Conservation (phyloP, 208 protist species). For the Trypanosoma scelopori region DNA sequence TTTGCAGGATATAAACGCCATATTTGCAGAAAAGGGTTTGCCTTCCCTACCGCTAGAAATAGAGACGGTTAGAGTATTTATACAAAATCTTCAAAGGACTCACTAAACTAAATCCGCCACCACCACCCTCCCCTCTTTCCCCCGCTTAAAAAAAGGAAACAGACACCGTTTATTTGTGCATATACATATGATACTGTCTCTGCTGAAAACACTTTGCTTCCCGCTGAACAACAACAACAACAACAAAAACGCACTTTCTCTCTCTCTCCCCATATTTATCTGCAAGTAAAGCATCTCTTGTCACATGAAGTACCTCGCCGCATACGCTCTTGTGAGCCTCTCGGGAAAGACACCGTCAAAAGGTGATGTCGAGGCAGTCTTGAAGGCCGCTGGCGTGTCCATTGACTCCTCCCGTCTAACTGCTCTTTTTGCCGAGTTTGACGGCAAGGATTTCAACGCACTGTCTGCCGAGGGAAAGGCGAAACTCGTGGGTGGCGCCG, state of each 20-base stretch:
- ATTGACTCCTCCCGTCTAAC: slow-evolving; percentile 68
- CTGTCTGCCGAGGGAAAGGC: slow-evolving; percentile 80
- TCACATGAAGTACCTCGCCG: slow-evolving; percentile 75
- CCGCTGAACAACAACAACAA: no score
- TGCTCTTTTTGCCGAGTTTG: slow-evolving; percentile 78
- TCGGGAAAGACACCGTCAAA: slow-evolving; percentile 80
- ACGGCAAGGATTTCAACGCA: slow-evolving; percentile 91
- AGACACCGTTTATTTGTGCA: no score
- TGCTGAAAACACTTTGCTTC: no score
- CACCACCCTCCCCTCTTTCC: no score
- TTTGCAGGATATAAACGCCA: slow-evolving; percentile 13
- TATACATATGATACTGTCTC: no score
- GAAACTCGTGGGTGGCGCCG: slow-evolving; percentile 76
- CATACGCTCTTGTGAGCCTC: slow-evolving; percentile 90
- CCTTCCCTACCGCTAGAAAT: slow-evolving; percentile 38
- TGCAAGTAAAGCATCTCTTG: slow-evolving; percentile 12
- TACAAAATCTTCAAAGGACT: slow-evolving; percentile 47
- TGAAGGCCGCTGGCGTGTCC: slow-evolving; percentile 84
- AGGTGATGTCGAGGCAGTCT: slow-evolving; percentile 84
- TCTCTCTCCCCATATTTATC: slow-evolving; percentile 5
- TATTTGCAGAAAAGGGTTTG: slow-evolving; percentile 25
- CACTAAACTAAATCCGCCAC: slow-evolving; percentile 45
- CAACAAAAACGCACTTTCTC: no score
- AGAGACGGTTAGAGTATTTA: slow-evolving; percentile 31
- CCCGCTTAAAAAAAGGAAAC: no score